Conservation (phyloP, 169 alveolate genomes). For the Plasmodium cynomolgi region DNA sequence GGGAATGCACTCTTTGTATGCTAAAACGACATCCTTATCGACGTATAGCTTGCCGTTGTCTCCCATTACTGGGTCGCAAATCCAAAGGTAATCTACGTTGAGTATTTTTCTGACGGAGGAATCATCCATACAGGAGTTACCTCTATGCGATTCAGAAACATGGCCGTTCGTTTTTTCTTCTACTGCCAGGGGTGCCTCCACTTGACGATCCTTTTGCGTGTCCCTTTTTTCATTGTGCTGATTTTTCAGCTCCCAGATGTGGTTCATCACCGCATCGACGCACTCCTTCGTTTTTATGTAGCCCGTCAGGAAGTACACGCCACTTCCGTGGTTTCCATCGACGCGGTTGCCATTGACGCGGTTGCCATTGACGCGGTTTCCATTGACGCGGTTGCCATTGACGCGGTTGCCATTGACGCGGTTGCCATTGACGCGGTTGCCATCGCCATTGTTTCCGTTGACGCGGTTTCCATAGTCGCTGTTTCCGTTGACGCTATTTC, state of each 20-base stretch:
- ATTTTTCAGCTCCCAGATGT: conserved; percentile 24
- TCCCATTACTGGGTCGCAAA: conserved; percentile 73
- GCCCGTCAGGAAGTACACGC: conserved; percentile 51
- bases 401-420: neutral
- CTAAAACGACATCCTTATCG: conserved; percentile 12
- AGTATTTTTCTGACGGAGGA: conserved; percentile 23
- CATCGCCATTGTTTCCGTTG: no score
- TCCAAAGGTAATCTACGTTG: conserved; percentile 25
- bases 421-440: neutral
- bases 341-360: neutral
- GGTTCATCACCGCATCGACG: conserved; percentile 19
- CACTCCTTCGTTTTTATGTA: conserved; percentile 46
- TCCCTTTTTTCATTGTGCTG: neutral
- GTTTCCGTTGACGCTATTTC: neutral
- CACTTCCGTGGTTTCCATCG: neutral
- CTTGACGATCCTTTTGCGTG: neutral
- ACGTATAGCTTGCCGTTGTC: conserved; percentile 60
- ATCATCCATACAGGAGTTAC: neutral
- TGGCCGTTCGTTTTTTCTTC: neutral
- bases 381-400: neutral
- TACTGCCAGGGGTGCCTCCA: neutral
- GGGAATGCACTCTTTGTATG: conserved; percentile 18
- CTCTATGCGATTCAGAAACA: neutral
- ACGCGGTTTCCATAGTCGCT: no score
- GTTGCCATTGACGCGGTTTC: neutral